These are phyloP conservation scores for Citrus trifoliata DNA, from an alignment of 345 rosid genomes.

Conservation along the genomic window DNA sequence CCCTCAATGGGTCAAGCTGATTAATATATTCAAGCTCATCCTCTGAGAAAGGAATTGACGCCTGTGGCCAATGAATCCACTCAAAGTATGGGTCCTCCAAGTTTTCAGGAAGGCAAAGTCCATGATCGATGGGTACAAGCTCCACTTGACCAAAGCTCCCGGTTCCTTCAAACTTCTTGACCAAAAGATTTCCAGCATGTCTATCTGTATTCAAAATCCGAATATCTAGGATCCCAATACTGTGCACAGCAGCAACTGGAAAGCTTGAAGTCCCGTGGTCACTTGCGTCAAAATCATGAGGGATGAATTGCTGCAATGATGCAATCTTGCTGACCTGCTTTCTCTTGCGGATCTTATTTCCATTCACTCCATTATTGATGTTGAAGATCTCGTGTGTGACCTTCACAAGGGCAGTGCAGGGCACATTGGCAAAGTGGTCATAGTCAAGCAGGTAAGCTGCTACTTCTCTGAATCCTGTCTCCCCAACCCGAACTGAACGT, in stretches of 20 bases:
- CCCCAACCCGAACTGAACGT: conserved; percentile 74
- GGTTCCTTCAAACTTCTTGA: conserved; percentile 53
- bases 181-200: conserved; percentile 56
- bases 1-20: conserved; percentile 46
- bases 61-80: conserved; percentile 80
- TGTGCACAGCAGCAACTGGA: conserved; percentile 65
- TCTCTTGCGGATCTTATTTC: conserved; percentile 40
- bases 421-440: conserved; percentile 68
- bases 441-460: conserved; percentile 71
- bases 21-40: conserved; percentile 57
- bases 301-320: conserved; percentile 66
- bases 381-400: conserved; percentile 64
- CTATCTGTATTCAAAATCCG: conserved; percentile 75
- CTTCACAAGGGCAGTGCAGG: conserved; percentile 70
- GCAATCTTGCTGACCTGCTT: conserved; percentile 75
- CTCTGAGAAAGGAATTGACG: conserved; percentile 64
- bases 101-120: conserved; percentile 70
- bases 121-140: conserved; percentile 63
- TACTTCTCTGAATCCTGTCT: conserved; percentile 74
- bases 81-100: conserved; percentile 69
- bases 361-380: conserved; percentile 54
- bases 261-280: conserved; percentile 77
- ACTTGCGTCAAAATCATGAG: conserved; percentile 82
- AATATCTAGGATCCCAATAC: conserved; percentile 70
- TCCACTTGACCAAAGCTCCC: conserved; percentile 60